Percentiles rank a stretch among this genome's conserved stretches.
Evolutionary conservation across 1,284 basidiomycete genomes (phyloP).

Genomic region (Tylopilus sp.): DNA sequence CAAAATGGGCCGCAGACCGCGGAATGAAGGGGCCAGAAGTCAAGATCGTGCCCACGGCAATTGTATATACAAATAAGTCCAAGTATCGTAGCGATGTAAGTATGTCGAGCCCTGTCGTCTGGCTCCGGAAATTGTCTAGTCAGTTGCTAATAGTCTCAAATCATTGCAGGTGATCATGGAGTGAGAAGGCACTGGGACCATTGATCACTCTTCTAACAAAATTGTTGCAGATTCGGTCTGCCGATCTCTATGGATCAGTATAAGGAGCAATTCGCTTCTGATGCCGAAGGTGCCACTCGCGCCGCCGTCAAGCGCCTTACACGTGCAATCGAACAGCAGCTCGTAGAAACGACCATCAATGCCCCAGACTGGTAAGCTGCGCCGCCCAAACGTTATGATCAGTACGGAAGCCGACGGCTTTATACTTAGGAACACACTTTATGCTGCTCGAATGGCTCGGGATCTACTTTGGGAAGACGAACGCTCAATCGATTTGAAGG

Average conservation of each 20-base stretch:
- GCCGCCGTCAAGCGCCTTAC: slow-evolving; percentile 87
- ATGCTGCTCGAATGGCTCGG: slow-evolving; percentile 81
- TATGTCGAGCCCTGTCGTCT: slow-evolving; percentile 31
- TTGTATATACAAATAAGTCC: slow-evolving; percentile 92
- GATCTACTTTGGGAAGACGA: slow-evolving; percentile 85
- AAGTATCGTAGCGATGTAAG: slow-evolving; percentile 83
- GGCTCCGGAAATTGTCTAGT: background rate
- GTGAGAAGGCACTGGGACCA: slow-evolving; percentile 38
- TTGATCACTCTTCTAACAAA: slow-evolving; percentile 16
- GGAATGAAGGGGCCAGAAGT: slow-evolving; percentile 37
- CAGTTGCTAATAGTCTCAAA: slow-evolving; percentile 13
- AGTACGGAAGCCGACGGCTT: slow-evolving; percentile 14
- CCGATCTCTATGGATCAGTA: slow-evolving; percentile 76
- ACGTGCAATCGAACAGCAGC: slow-evolving; percentile 61
- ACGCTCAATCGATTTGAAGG: slow-evolving; percentile 65
- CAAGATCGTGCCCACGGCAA: slow-evolving; percentile 75
- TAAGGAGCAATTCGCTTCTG: slow-evolving; percentile 71
- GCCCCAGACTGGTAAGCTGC: slow-evolving; percentile 78
- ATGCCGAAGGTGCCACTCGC: slow-evolving; percentile 62
- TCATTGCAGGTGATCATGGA: slow-evolving; percentile 60
- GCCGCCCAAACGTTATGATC: slow-evolving; percentile 4
- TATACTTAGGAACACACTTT: slow-evolving; percentile 70
- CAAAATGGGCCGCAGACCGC: slow-evolving; percentile 65
- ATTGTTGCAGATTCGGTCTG: slow-evolving; percentile 61
- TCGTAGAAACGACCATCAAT: slow-evolving; percentile 81